These are phyloP conservation scores for Dothiorella sarmentorum DNA, from an alignment of 2,329 filamentous ascomycete species.

Conservation along the genomic window DNA sequence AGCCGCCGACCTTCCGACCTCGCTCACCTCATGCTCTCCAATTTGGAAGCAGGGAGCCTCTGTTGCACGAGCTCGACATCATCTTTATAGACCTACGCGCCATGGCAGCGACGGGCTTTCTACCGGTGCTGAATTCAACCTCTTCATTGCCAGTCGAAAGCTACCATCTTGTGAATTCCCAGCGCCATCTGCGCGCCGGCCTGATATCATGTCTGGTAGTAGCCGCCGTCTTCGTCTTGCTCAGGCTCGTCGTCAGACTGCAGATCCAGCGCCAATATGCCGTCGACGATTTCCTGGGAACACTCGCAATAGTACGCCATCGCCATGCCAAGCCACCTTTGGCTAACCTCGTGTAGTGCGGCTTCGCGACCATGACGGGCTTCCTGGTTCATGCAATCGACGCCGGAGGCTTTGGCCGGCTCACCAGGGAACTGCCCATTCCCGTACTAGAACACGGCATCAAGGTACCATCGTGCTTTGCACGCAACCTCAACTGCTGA, in stretches of 20 bases:
- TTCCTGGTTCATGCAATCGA: background rate
- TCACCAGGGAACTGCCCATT: background rate
- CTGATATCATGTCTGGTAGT: constrained; percentile 1
- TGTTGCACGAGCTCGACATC: background rate
- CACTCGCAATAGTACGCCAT: constrained; percentile 1
- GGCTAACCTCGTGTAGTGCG: background rate
- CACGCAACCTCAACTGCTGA: background rate
- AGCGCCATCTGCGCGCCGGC: background rate
- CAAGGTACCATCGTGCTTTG: background rate
- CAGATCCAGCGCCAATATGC: background rate
- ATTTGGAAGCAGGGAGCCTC: background rate
- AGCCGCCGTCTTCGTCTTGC: background rate
- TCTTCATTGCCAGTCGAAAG: background rate
- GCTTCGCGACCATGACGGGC: background rate
- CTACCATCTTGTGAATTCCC: background rate
- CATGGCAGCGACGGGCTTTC: background rate
- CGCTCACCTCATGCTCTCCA: no score
- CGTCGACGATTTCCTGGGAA: constrained; percentile 10
- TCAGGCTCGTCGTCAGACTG: background rate
- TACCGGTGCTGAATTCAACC: background rate
- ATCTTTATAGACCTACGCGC: background rate
- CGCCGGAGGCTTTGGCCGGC: background rate
- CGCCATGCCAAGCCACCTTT: accelerated
- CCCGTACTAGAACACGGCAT: background rate
- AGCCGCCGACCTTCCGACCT: no score